These are phyloP conservation scores for Zopfia rhizophila DNA, from an alignment of 2,329 filamentous ascomycete genomes.

Conservation along the genomic window DNA sequence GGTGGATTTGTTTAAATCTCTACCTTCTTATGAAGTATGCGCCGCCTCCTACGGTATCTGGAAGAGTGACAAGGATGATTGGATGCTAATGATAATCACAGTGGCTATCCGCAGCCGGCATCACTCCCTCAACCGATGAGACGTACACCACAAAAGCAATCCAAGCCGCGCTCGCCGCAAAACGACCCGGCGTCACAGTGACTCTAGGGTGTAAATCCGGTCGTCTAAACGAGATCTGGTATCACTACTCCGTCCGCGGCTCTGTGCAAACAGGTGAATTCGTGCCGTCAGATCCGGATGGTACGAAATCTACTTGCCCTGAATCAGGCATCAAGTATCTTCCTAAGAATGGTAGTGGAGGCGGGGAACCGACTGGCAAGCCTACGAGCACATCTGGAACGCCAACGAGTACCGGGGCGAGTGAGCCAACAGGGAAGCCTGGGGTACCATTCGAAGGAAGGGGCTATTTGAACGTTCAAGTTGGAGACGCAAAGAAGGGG, in stretches of 20 bases:
- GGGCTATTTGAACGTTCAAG: constrained; percentile 68
- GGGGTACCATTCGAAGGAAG: constrained; percentile 64
- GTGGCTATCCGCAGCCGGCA: constrained; percentile 70
- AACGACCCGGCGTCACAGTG: constrained; percentile 65
- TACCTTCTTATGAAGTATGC: constrained; percentile 70
- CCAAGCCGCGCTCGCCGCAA: constrained; percentile 65
- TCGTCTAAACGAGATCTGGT: constrained; percentile 66
- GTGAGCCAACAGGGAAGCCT: constrained; percentile 46
- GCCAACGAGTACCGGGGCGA: background rate
- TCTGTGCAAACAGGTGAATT: constrained; percentile 71
- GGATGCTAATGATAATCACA: constrained; percentile 36
- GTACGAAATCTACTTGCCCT: constrained; percentile 71
- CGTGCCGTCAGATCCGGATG: constrained; percentile 65
- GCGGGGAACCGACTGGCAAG: constrained; percentile 37
- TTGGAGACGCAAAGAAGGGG: constrained; percentile 63
- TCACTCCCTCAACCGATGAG: constrained; percentile 62
- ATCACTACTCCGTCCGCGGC: constrained; percentile 71
- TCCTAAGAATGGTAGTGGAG: constrained; percentile 61
- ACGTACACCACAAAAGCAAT: constrained; percentile 71
- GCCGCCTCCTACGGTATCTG: too few species aligned
- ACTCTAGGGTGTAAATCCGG: constrained; percentile 67
- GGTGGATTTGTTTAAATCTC: constrained; percentile 71
- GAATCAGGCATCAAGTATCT: constrained; percentile 71
- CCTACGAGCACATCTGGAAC: constrained; percentile 43
- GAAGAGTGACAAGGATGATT: background rate